A percentile compares a stretch with the other conserved stretches of the same genome.
Conservation (phyloP, 1,284 basidiomycete species). For the Leccinum solheimii region DNA sequence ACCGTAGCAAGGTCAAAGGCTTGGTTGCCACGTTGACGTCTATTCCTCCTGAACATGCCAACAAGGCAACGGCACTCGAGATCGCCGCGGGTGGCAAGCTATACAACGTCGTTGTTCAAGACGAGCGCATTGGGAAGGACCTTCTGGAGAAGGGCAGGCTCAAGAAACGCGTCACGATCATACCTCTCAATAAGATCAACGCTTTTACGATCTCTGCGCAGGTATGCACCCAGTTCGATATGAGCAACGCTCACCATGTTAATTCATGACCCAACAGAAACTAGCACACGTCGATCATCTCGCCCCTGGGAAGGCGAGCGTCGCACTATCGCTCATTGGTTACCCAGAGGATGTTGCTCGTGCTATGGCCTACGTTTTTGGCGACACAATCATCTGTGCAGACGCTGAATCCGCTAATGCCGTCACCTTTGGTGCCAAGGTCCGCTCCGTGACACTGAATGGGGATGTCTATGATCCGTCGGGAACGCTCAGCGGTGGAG, state of each 20-base stretch:
- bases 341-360: conserved; percentile 84
- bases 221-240: conserved; percentile 41
- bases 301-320: conserved; percentile 82
- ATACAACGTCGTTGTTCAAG: conserved; percentile 94
- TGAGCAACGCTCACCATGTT: background rate
- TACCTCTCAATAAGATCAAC: conserved; percentile 92
- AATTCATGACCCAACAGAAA: conserved; percentile 53
- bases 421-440: conserved; percentile 79
- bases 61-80: conserved; percentile 89
- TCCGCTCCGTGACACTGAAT: conserved; percentile 88
- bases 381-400: conserved; percentile 89
- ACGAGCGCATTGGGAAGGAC: conserved; percentile 86
- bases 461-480: conserved; percentile 98
- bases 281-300: conserved; percentile 71
- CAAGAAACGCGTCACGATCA: conserved; percentile 90
- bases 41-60: conserved; percentile 69
- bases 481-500: conserved; percentile 91
- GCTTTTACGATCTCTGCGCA: conserved; percentile 63
- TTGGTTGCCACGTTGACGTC: conserved; percentile 86
- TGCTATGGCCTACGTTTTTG: conserved; percentile 95
- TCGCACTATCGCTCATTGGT: conserved; percentile 86
- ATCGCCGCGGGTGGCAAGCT: conserved; percentile 89
- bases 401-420: conserved; percentile 87
- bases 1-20: conserved; percentile 87
- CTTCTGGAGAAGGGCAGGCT: conserved; percentile 83